Evolutionary conservation across 2,329 filamentous ascomycete species (phyloP).

Genomic region (Thielaviopsis euricoi): DNA sequence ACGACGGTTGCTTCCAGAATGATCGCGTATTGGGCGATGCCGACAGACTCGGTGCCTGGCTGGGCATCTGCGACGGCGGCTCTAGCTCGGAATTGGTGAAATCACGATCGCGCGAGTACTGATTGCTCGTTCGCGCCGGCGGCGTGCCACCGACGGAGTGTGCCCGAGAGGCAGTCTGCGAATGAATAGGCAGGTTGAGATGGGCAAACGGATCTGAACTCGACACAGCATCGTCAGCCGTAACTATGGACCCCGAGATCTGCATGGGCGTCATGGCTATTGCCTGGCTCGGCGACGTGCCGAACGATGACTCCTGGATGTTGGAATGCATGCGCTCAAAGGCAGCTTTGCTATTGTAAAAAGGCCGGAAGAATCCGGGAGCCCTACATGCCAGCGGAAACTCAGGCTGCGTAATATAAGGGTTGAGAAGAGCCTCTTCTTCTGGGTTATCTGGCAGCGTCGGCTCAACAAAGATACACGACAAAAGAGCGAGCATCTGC

Average conservation of each 20-base stretch:
- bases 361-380: constrained; percentile 49
- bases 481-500: constrained; percentile 57
- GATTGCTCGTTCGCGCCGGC: constrained; percentile 30
- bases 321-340: constrained; percentile 35
- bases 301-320: constrained; percentile 37
- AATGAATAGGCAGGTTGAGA: constrained; percentile 18
- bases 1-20: constrained; percentile 31
- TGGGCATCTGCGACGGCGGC: constrained; percentile 17
- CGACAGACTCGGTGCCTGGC: constrained; percentile 27
- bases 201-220: constrained; percentile 32
- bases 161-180: constrained; percentile 4
- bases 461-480: constrained; percentile 40
- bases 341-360: constrained; percentile 42
- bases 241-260: constrained; percentile 36
- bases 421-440: constrained; percentile 39
- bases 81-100: constrained; percentile 27
- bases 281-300: constrained; percentile 30
- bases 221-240: constrained; percentile 39
- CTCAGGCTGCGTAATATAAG: constrained; percentile 38
- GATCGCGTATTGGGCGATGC: constrained; percentile 41
- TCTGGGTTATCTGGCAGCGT: constrained; percentile 16
- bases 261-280: constrained; percentile 38
- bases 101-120: constrained; percentile 17
- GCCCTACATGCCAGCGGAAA: constrained; percentile 49
- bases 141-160: constrained; percentile 36